Conservation (phyloP, 306 rosid species). For the Adenanthera pavonina region DNA sequence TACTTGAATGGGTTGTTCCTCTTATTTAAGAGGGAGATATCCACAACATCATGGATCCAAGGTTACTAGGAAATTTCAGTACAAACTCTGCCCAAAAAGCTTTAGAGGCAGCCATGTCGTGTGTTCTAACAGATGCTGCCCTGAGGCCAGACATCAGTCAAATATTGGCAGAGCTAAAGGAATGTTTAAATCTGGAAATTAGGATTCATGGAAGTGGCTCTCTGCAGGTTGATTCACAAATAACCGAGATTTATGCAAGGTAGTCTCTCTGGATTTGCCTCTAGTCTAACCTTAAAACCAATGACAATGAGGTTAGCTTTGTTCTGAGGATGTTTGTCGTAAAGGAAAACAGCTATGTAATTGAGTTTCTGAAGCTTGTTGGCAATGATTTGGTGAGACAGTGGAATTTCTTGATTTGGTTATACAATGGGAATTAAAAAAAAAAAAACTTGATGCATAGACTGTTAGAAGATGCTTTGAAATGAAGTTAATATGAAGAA, state of each 20-base stretch:
- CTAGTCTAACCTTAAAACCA: too few species aligned
- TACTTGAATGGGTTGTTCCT: constrained; percentile 27
- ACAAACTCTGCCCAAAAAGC: not conserved
- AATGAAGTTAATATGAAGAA: too few species aligned
- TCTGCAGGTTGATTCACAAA: not conserved
- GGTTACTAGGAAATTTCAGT: constrained; percentile 26
- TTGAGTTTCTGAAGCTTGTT: too few species aligned
- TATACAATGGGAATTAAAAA: too few species aligned
- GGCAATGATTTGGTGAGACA: too few species aligned
- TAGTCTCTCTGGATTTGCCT: not conserved
- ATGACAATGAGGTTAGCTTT: too few species aligned
- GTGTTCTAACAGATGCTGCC: not conserved
- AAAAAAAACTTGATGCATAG: too few species aligned
- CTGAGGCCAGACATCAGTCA: constrained; percentile 29
- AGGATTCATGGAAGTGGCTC: constrained; percentile 12
- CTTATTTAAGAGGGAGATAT: constrained; percentile 23
- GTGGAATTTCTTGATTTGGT: too few species aligned
- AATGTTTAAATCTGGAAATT: too few species aligned
- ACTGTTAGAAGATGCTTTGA: too few species aligned
- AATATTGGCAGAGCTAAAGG: constrained; percentile 23
- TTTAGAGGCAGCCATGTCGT: constrained; percentile 18
- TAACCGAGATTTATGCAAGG: not conserved
- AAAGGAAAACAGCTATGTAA: too few species aligned
- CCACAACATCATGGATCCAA: constrained; percentile 14
- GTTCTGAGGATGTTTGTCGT: not conserved